Percentiles rank a stretch among this genome's conserved stretches.
Evolutionary conservation across 2,329 filamentous ascomycete genomes (phyloP).

Genomic region (Podosphaera aphanis): DNA sequence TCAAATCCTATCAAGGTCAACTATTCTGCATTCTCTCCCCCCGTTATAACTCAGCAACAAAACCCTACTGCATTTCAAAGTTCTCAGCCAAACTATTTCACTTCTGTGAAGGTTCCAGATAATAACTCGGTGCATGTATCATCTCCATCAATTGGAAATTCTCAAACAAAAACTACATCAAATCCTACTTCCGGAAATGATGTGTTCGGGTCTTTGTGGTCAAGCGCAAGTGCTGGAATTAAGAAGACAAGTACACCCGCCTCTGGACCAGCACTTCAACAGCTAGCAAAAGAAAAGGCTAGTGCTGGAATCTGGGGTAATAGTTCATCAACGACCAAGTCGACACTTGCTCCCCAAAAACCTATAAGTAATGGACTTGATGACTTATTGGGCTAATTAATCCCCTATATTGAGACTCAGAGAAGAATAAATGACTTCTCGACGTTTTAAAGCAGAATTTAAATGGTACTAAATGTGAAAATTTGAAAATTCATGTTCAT

Average conservation of each 20-base stretch:
- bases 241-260: slow-evolving; percentile 45
- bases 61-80: slow-evolving; percentile 42
- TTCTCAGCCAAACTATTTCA: slow-evolving; percentile 80
- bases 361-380: slow-evolving; percentile 18
- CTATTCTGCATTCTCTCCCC: slow-evolving; percentile 37
- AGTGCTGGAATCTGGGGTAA: slow-evolving; percentile 85
- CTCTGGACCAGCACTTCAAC: slow-evolving; percentile 61
- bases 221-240: slow-evolving; percentile 39
- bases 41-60: slow-evolving; percentile 20
- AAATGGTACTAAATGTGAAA: too few species aligned
- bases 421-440: background rate
- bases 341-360: slow-evolving; percentile 7
- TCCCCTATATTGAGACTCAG: background rate
- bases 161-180: slow-evolving; percentile 25
- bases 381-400: slow-evolving; percentile 22
- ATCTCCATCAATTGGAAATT: slow-evolving; percentile 21
- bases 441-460: background rate
- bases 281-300: slow-evolving; percentile 95
- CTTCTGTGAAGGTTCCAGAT: slow-evolving; percentile 38
- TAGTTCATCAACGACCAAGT: slow-evolving; percentile 22
- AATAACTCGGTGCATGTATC: slow-evolving; percentile 14
- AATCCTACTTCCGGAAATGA: slow-evolving; percentile 45
- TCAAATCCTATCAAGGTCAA: slow-evolving; percentile 34
- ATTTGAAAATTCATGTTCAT: too few species aligned
- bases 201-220: slow-evolving; percentile 76